Base-by-base conservation (phyloP, 129 eudicot species). In the Tanacetum coccineum region DNA sequence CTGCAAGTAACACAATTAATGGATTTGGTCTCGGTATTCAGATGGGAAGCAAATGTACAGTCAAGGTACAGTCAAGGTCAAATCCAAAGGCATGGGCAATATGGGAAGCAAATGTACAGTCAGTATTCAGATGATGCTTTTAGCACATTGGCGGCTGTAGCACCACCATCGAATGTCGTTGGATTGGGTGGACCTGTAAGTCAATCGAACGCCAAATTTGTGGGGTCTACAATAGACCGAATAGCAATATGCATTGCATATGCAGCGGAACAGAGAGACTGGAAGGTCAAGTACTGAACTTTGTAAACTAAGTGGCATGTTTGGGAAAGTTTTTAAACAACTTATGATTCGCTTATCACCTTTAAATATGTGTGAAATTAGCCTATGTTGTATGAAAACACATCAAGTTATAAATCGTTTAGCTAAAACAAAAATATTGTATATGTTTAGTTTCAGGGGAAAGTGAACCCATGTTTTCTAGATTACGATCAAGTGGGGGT, bases 71-170 rank as follows among this genome's bases (percentile, higher is more conserved):
- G 78, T 80, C 82, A 75, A 53, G 53, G 71, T 25, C 85, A 81
- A 72, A 66, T 71, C 36, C 88, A 84, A 72, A 65, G 78, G 62
- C 80, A 79, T 73, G 84, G 75, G 48, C 85, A 70, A 26, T 77
- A 71, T 30, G 78, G 76, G 25, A 75, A 79, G 42, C 87, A 74
- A 26, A 78, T 53, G 70, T 84, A 78, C 46, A 74, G 73, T 47
- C 79, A 69, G 71, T 66, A 71, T 64, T 74, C 87, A 15, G 79
- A 64, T 60, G 62, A 70, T 53, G 72, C 65, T 21, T 81, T 76
- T 57, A 69, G 84, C 60, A 42, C 68, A 28, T 58, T 80, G 13
- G 76, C 76, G 44, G 48, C 83, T 49, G 79, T 74, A 13, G 63
- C 70, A 50, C 74, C 73, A 10, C 59, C 80, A 54, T 26, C 48